These are phyloP conservation scores for Ceratocystis albifundus DNA, from an alignment of 2,329 filamentous ascomycete species.

Conservation along the genomic window DNA sequence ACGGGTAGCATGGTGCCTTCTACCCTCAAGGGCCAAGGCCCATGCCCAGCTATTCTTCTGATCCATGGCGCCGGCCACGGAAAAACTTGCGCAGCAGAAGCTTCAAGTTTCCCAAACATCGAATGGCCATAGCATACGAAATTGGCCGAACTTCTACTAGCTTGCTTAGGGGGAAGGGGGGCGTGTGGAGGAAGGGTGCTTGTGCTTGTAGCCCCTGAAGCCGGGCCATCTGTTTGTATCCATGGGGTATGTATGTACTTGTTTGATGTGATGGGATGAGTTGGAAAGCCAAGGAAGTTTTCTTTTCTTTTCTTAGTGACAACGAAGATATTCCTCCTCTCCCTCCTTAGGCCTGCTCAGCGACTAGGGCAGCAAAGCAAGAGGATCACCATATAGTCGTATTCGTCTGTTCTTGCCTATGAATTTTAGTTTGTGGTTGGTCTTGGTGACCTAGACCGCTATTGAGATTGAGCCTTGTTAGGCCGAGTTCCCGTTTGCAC, in stretches of 20 bases:
- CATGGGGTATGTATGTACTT: no score
- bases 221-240: no score
- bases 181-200: neutral
- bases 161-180: neutral
- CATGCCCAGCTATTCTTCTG: neutral
- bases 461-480: neutral
- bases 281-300: no score
- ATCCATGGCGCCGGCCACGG: neutral
- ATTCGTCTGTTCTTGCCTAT: constrained; percentile 11
- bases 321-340: no score
- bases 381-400: neutral
- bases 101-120: neutral
- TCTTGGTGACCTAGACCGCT: neutral
- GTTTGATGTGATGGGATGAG: no score
- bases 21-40: no score
- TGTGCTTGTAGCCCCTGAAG: no score
- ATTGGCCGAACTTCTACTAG: neutral
- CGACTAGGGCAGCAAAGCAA: neutral
- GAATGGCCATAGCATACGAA: neutral
- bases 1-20: neutral
- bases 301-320: no score
- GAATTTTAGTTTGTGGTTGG: neutral
- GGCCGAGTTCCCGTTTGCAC: neutral
- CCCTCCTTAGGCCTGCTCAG: neutral
- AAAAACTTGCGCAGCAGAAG: neutral